phyloP scores from a whole-genome alignment of 768 basidiomycete genomes.

The Auriscalpium vulgare region DNA sequence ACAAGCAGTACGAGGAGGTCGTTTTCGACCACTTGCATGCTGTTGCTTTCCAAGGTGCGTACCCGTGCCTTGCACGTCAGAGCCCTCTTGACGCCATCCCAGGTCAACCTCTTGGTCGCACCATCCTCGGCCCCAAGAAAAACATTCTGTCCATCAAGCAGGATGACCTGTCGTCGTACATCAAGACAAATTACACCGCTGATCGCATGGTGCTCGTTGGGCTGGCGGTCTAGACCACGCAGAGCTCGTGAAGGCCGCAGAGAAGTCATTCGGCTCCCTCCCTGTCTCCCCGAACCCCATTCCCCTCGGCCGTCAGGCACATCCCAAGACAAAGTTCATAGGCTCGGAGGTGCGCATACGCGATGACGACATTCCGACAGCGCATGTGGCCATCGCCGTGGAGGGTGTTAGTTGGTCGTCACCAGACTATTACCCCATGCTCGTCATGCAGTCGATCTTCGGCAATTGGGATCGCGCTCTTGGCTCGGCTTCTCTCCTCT shows the following conservation, averaged over 20 bases:
- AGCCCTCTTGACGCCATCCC: slow-evolving; percentile 7
- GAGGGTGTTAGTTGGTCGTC: slow-evolving; percentile 98
- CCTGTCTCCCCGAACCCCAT: slow-evolving; percentile 85
- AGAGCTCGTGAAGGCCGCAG: slow-evolving; percentile 89
- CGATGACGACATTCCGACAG: slow-evolving; percentile 83
- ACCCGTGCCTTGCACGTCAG: neutral
- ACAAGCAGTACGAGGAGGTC: slow-evolving; percentile 97
- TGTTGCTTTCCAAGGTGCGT: slow-evolving; percentile 90
- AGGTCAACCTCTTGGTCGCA: slow-evolving; percentile 94
- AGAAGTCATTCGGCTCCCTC: slow-evolving; percentile 86
- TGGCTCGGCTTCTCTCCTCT: slow-evolving; percentile 82
- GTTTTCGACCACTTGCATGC: slow-evolving; percentile 98
- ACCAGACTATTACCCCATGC: slow-evolving; percentile 99
- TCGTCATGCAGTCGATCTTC: slow-evolving; percentile 95
- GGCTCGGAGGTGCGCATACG: slow-evolving; percentile 95
- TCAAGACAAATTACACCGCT: slow-evolving; percentile 96
- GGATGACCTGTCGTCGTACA: slow-evolving; percentile 83
- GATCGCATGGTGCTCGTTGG: slow-evolving; percentile 99
- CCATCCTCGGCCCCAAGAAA: slow-evolving; percentile 92
- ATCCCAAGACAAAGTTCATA: slow-evolving; percentile 73
- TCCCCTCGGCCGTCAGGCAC: slow-evolving; percentile 73
- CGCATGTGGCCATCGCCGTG: slow-evolving; percentile 93
- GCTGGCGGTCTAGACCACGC: slow-evolving; percentile 91
- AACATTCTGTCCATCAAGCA: slow-evolving; percentile 95
- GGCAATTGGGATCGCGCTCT: slow-evolving; percentile 99